Conservation (phyloP, 73 alveolate genomes). For the Paramecium sonneborni region DNA sequence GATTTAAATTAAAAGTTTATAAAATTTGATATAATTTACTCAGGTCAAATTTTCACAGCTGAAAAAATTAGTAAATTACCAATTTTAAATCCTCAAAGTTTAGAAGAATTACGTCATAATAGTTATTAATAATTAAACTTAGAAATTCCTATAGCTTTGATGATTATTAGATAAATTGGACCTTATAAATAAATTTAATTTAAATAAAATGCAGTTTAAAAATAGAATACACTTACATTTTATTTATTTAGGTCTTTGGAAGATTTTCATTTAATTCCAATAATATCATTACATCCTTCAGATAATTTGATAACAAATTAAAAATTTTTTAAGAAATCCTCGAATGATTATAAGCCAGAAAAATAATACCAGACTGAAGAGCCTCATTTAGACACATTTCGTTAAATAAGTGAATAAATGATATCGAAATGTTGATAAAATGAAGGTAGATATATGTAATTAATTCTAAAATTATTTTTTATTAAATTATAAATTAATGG, state of each 20-base stretch:
- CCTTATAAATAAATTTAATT: background rate
- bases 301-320: background rate
- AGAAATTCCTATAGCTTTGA: background rate
- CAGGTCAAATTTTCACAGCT: background rate
- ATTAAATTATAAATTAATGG: background rate
- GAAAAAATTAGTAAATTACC: background rate
- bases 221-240: background rate
- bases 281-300: background rate
- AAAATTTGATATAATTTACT: background rate
- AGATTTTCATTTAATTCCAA: background rate
- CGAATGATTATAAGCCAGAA: background rate
- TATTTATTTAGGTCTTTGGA: background rate
- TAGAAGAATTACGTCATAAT: slow-evolving; percentile 5
- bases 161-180: background rate
- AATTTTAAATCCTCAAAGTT: background rate
- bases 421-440: background rate
- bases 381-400: slow-evolving; percentile 5
- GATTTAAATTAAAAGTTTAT: background rate
- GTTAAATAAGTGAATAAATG: slow-evolving; percentile 15
- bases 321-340: background rate
- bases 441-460: background rate
- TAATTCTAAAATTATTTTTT: background rate
- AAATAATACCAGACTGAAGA: background rate
- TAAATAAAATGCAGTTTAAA: background rate
- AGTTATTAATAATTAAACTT: background rate